These are phyloP conservation scores for Tolypocladium guangdongense DNA, from an alignment of 2,329 filamentous ascomycete species.

Conservation along the genomic window DNA sequence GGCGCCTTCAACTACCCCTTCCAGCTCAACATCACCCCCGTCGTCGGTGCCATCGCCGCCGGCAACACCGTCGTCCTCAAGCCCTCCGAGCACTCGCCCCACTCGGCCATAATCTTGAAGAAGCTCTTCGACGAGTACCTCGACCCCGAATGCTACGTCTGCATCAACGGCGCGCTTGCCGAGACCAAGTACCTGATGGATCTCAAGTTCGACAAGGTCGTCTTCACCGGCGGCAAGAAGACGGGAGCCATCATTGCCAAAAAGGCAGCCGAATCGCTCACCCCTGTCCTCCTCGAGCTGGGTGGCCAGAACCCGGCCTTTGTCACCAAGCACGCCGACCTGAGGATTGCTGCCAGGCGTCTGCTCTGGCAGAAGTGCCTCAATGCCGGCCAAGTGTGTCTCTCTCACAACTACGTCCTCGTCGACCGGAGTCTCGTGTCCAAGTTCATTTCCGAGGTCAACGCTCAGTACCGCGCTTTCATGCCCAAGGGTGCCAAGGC, in stretches of 20 bases:
- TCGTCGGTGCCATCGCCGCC: slow-evolving; percentile 83
- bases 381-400: slow-evolving; percentile 84
- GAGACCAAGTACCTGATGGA: slow-evolving; percentile 76
- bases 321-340: slow-evolving; percentile 71
- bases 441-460: slow-evolving; percentile 64
- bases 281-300: slow-evolving; percentile 80
- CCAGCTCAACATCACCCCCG: slow-evolving; percentile 64
- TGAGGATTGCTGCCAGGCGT: slow-evolving; percentile 69
- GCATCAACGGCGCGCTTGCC: slow-evolving; percentile 70
- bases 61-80: slow-evolving; percentile 87
- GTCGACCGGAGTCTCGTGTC: slow-evolving; percentile 65
- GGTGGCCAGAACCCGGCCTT: slow-evolving; percentile 90
- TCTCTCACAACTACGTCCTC: slow-evolving; percentile 86
- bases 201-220: slow-evolving; percentile 95
- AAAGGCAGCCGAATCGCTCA: slow-evolving; percentile 81
- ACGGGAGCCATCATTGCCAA: slow-evolving; percentile 83
- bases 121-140: slow-evolving; percentile 67
- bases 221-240: slow-evolving; percentile 73
- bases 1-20: slow-evolving; percentile 93
- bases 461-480: slow-evolving; percentile 61
- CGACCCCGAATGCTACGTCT: slow-evolving; percentile 63
- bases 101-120: slow-evolving; percentile 67
- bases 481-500: slow-evolving; percentile 71
- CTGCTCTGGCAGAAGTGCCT: slow-evolving; percentile 81
- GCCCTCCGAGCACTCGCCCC: slow-evolving; percentile 73